Base-by-base conservation (phyloP, 2,329 filamentous ascomycete genomes). In the Trichoderma sp. region DNA sequence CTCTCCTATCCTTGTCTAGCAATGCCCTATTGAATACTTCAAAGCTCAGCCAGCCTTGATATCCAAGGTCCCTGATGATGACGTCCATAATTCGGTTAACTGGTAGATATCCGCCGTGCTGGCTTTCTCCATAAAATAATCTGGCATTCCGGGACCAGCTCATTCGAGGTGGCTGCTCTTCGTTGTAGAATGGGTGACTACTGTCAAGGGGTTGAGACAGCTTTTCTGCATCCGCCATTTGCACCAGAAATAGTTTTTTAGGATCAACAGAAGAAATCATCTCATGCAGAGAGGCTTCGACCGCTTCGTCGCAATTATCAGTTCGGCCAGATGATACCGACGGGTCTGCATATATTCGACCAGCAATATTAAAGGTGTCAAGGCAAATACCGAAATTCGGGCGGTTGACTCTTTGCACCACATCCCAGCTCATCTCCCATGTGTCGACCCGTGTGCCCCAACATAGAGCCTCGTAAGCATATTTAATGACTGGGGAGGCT, bases 291-390 rank as follows among this genome's bases (percentile, higher is more conserved):
- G 91, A 92, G 1, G 85, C 84, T 8, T 83, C 81, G 1, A 93
- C 86, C 0, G 87, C 88, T 6, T 85, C 83, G 3, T 93, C 89
- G 8, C 90, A 92, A 76, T 90, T 86, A 0, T 83, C 77, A 0
- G 85, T 89, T 78, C 87, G 87, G 3, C 92, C 90, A 0, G 85
- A 85, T 0, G 84, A 77, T 0, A 87, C 82, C 0, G 89, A 83
- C 0, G 93, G 93, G 79, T 95, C 93, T 0, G 92, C 93, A 78
- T 90, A 95, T 76, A 94, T 89, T 6, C 91, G 85, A 0, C 90
- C 93, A 0, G 93, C 90, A 76, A 95, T 93, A 82, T 95, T 94
- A 85, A 94, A 95, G 0, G 91, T 94, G 83, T 95, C 93, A 29
- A 95, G 86, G 80, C 93, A 95, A 56, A 95, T 85, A 8, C 93